These are phyloP conservation scores for Neurospora intermedia DNA, from an alignment of 495 filamentous ascomycete species.

Conservation along the genomic window DNA sequence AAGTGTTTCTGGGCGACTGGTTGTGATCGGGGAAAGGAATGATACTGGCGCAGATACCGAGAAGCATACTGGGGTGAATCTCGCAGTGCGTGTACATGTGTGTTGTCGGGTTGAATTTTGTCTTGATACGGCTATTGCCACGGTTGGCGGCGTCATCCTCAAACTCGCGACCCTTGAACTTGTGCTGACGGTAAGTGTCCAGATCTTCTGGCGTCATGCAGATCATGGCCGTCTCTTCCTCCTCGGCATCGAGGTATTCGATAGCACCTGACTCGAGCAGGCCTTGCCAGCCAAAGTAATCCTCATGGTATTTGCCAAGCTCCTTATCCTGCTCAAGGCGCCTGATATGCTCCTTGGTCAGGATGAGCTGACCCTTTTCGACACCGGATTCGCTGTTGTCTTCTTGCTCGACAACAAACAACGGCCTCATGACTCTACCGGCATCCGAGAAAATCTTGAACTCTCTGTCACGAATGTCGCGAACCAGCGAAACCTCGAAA, in stretches of 20 bases:
- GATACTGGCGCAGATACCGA: slow-evolving; percentile 96
- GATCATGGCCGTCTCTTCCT: slow-evolving; percentile 98
- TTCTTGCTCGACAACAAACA: slow-evolving; percentile 65
- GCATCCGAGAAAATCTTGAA: slow-evolving; percentile 99
- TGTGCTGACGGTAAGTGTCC: slow-evolving; percentile 47
- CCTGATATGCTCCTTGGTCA: slow-evolving; percentile 73
- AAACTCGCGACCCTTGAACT: slow-evolving; percentile 39
- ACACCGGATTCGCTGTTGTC: slow-evolving; percentile 61
- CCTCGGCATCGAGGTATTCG: slow-evolving; percentile 94
- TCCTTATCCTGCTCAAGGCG: slow-evolving; percentile 48
- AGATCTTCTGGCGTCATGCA: slow-evolving; percentile 96
- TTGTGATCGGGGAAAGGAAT: slow-evolving; percentile 99
- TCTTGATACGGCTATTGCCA: slow-evolving; percentile 71
- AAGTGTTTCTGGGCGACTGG: slow-evolving; percentile 95
- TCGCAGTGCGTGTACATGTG: slow-evolving; percentile 96
- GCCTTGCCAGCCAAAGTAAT: slow-evolving; percentile 78
- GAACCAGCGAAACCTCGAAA: slow-evolving; percentile 82
- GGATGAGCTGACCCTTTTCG: slow-evolving; percentile 63
- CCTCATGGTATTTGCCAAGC: slow-evolving; percentile 45
- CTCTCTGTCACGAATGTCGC: slow-evolving; percentile 91
- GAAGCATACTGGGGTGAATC: slow-evolving; percentile 97
- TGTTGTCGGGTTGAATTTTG: slow-evolving; percentile 66
- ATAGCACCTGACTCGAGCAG: slow-evolving; percentile 71
- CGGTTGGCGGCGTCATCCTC: slow-evolving; percentile 29
- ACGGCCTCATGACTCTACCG: slow-evolving; percentile 81